Evolutionary conservation across 495 filamentous ascomycete genomes (phyloP).

Genomic region (Penicillium steckii): DNA sequence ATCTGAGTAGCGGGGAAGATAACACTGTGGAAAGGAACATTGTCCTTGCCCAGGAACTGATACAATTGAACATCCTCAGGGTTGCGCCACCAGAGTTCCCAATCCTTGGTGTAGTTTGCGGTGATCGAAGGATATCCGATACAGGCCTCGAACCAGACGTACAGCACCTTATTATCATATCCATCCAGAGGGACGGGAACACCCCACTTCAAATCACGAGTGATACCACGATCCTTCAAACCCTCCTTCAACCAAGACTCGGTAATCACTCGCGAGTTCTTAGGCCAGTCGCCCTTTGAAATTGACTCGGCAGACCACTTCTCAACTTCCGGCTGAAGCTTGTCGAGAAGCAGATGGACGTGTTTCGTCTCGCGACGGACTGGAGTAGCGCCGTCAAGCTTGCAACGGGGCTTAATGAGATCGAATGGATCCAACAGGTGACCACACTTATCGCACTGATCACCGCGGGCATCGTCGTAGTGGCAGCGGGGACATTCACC

Average conservation of each 20-base stretch:
- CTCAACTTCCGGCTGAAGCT: slow-evolving; percentile 70
- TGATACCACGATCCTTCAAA: slow-evolving; percentile 81
- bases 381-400: slow-evolving; percentile 78
- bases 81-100: slow-evolving; percentile 95
- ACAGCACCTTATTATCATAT: slow-evolving; percentile 83
- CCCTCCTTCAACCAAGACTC: slow-evolving; percentile 81
- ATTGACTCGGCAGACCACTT: slow-evolving; percentile 63
- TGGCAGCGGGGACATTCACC: slow-evolving; percentile 80
- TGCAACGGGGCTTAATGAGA: slow-evolving; percentile 61
- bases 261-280: slow-evolving; percentile 69
- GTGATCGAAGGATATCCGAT: slow-evolving; percentile 97
- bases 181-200: slow-evolving; percentile 62
- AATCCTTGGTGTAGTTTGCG: slow-evolving; percentile 84
- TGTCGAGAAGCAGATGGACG: slow-evolving; percentile 77
- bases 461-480: slow-evolving; percentile 78
- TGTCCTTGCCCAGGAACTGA: slow-evolving; percentile 99
- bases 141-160: slow-evolving; percentile 98
- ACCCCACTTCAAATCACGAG: slow-evolving; percentile 91
- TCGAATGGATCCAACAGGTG: slow-evolving; percentile 77
- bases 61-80: slow-evolving; percentile 86
- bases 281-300: slow-evolving; percentile 69
- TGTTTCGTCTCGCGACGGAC: slow-evolving; percentile 69
- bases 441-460: slow-evolving; percentile 86
- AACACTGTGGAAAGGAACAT: slow-evolving; percentile 87
- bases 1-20: slow-evolving; percentile 89